A percentile compares a stretch with the other conserved stretches of the same genome.
Evolutionary conservation across 345 rosid genomes (phyloP).

Genomic region (Eucalyptus curtisii): DNA sequence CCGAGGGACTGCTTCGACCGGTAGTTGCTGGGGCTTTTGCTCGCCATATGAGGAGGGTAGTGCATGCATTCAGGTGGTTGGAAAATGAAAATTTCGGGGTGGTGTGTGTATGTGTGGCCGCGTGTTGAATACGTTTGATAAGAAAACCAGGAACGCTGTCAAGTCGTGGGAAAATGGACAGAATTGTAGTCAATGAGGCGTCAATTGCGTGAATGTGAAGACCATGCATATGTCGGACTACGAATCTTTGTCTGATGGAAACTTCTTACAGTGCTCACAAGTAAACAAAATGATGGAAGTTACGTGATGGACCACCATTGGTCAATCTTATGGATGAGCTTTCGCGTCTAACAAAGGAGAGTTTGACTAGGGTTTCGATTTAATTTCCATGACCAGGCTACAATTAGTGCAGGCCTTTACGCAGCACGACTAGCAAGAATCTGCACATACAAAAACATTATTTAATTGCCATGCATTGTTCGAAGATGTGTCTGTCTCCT

Average conservation of each 20-base stretch:
- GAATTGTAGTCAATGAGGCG: neutral
- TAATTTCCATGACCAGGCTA: neutral
- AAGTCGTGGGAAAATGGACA: neutral
- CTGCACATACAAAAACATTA: neutral
- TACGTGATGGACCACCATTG: neutral
- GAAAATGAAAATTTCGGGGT: neutral
- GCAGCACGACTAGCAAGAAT: neutral
- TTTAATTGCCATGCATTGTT: neutral
- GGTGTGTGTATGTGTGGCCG: neutral
- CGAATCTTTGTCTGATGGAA: neutral
- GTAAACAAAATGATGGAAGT: neutral
- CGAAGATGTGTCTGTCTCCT: neutral
- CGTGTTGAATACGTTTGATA: neutral
- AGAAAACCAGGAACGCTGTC: neutral
- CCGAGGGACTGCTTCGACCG: conserved; percentile 36
- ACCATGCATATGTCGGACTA: neutral
- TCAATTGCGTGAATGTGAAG: neutral
- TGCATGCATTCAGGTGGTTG: neutral
- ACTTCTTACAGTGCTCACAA: neutral
- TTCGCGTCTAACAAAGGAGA: neutral
- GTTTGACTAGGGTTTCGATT: neutral
- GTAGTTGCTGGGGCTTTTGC: conserved; percentile 54
- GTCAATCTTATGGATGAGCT: neutral
- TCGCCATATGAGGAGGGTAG: conserved; percentile 27
- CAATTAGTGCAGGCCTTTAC: neutral